These are phyloP conservation scores for Termitomyces sp. DNA, from an alignment of 768 basidiomycete genomes.

Conservation along the genomic window DNA sequence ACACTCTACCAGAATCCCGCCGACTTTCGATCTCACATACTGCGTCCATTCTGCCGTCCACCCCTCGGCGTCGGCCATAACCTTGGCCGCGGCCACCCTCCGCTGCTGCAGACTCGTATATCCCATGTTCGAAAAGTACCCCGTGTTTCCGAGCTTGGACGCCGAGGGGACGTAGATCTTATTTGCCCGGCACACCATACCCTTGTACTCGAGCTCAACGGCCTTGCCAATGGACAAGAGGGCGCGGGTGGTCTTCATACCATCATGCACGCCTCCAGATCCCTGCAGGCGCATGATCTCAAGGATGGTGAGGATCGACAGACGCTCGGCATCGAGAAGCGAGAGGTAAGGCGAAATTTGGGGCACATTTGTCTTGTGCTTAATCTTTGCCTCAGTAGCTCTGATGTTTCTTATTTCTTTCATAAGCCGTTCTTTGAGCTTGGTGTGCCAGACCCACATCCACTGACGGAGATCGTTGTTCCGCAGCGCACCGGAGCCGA, in stretches of 20 bases:
- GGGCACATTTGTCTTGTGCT: background rate
- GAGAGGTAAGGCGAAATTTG: constrained; percentile 65
- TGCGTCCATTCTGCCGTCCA: constrained; percentile 88
- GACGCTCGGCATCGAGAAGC: constrained; percentile 68
- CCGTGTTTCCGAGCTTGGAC: constrained; percentile 24
- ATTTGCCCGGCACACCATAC: constrained; percentile 67
- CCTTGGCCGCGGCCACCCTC: constrained; percentile 61
- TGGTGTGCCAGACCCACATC: constrained; percentile 86
- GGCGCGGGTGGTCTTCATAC: constrained; percentile 87
- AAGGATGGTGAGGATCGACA: constrained; percentile 85
- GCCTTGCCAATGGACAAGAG: constrained; percentile 76
- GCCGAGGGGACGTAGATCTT: constrained; percentile 44
- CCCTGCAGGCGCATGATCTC: constrained; percentile 83
- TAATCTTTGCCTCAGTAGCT: constrained; percentile 23
- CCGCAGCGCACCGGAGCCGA: constrained; percentile 41
- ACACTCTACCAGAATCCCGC: constrained; percentile 76
- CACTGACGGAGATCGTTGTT: constrained; percentile 55
- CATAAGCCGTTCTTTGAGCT: constrained; percentile 46
- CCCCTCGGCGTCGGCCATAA: constrained; percentile 58
- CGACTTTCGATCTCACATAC: constrained; percentile 66
- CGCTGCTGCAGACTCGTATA: constrained; percentile 59
- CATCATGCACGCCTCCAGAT: constrained; percentile 69
- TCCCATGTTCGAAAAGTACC: constrained; percentile 54
- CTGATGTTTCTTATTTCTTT: constrained; percentile 45
- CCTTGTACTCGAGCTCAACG: constrained; percentile 88